A percentile compares a stretch with the other conserved stretches of the same genome.
These are phyloP conservation scores for Acacia melanoxylon DNA, from an alignment of 306 rosid genomes.

Conservation along the genomic window DNA sequence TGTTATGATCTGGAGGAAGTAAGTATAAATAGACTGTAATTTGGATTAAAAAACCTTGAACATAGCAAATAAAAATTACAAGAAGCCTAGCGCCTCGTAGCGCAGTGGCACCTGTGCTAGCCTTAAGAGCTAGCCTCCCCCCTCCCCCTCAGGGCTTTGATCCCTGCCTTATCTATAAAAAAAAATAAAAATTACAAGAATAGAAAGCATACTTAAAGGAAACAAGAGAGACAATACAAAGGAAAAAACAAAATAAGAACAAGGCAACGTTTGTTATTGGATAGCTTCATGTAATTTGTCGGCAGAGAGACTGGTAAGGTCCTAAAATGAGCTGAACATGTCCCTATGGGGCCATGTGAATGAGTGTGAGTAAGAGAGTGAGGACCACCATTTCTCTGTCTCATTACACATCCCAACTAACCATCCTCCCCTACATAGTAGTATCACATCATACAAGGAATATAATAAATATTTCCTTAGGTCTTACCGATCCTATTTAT, in stretches of 20 bases:
- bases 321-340: not conserved
- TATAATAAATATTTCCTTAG: not conserved
- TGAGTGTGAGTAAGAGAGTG: not conserved
- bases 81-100: no score
- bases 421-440: not conserved
- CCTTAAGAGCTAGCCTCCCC: no score
- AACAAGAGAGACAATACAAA: not conserved
- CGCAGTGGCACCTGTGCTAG: no score
- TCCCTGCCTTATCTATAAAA: no score
- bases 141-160: no score
- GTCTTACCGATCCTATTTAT: no score
- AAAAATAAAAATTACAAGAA: no score
- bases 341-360: conserved; percentile 17
- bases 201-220: not conserved
- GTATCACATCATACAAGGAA: not conserved
- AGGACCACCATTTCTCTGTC: conserved; percentile 27
- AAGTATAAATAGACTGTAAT: not conserved
- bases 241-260: not conserved
- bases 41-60: not conserved
- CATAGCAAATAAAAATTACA: not conserved
- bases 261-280: conserved; percentile 19
- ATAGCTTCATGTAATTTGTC: conserved; percentile 24
- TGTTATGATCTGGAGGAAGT: no score
- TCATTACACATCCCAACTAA: not conserved
- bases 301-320: conserved; percentile 16